phyloP scores from a whole-genome alignment of 2,329 filamentous ascomycete genomes.

The Penicillium fuscoglaucum region DNA sequence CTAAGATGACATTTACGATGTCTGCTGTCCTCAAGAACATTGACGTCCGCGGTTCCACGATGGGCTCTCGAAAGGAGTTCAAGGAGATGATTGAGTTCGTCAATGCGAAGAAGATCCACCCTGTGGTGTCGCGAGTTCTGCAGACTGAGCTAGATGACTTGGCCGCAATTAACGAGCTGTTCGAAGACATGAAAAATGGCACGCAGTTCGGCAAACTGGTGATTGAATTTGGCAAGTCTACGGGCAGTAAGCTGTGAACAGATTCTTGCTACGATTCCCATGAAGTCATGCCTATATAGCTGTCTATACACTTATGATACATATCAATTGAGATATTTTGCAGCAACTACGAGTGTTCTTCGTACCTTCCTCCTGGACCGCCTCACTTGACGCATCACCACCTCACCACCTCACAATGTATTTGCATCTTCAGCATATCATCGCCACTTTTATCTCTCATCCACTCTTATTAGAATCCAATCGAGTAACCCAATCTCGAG shows the following conservation, averaged over 20 bases:
- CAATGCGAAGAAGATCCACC: slow-evolving; percentile 67
- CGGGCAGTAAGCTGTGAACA: slow-evolving; percentile 42
- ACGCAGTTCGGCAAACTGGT: slow-evolving; percentile 93
- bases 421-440: neutral
- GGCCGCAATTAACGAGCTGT: slow-evolving; percentile 75
- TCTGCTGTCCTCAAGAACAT: slow-evolving; percentile 80
- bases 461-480: neutral
- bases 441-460: neutral
- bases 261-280: neutral
- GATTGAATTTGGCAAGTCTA: slow-evolving; percentile 60
- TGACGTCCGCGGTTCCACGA: slow-evolving; percentile 81
- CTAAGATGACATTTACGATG: slow-evolving; percentile 87
- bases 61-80: slow-evolving; percentile 90
- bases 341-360: neutral
- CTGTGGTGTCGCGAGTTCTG: slow-evolving; percentile 73
- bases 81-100: slow-evolving; percentile 88
- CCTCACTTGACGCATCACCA: neutral
- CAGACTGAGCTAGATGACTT: slow-evolving; percentile 70
- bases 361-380: slow-evolving; percentile 2
- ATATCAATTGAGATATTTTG: slow-evolving; percentile 4
- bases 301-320: neutral
- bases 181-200: slow-evolving; percentile 83
- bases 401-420: neutral
- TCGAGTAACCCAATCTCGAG: neutral
- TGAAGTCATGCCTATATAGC: neutral